These are phyloP conservation scores for Fusarium mundagurra DNA, from an alignment of 2,329 filamentous ascomycete species.

Conservation along the genomic window DNA sequence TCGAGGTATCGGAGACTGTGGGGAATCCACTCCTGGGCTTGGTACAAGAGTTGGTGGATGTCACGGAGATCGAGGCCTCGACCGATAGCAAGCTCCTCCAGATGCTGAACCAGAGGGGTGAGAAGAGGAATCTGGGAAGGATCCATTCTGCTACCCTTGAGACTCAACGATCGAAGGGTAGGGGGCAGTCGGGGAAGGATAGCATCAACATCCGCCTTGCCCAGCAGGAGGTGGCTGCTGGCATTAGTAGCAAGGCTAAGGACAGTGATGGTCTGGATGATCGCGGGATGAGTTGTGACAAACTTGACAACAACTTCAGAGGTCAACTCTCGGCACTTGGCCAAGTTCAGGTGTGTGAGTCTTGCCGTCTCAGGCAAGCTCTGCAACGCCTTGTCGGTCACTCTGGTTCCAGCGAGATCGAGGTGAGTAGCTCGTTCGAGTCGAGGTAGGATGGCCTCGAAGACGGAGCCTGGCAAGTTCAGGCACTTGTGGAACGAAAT, in stretches of 20 bases:
- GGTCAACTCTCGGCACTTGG: slow-evolving; percentile 77
- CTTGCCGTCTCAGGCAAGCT: slow-evolving; percentile 76
- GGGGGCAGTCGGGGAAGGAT: slow-evolving; percentile 73
- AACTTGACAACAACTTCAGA: slow-evolving; percentile 76
- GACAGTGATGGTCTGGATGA: slow-evolving; percentile 70
- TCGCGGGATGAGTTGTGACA: slow-evolving; percentile 75
- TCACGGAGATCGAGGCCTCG: slow-evolving; percentile 73
- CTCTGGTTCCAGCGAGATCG: slow-evolving; percentile 80
- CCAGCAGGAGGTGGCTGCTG: slow-evolving; percentile 76
- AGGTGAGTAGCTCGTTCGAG: slow-evolving; percentile 77
- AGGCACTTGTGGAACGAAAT: slow-evolving; percentile 83
- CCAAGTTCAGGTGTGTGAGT: slow-evolving; percentile 81
- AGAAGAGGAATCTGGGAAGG: slow-evolving; percentile 71
- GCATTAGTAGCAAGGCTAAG: slow-evolving; percentile 79
- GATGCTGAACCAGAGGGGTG: slow-evolving; percentile 69
- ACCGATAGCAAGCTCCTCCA: slow-evolving; percentile 81
- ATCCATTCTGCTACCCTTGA: slow-evolving; percentile 79
- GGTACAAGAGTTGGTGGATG: slow-evolving; percentile 71
- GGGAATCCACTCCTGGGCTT: slow-evolving; percentile 56
- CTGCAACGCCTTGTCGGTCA: slow-evolving; percentile 76
- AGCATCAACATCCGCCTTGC: slow-evolving; percentile 69
- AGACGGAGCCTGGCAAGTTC: slow-evolving; percentile 72
- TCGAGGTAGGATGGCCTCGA: slow-evolving; percentile 77
- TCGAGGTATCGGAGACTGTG: slow-evolving; percentile 79
- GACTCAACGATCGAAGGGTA: slow-evolving; percentile 76